Percentiles rank a stretch among this genome's conserved stretches.
These are phyloP conservation scores for Fonsecaea multimorphosa DNA, from an alignment of 2,329 filamentous ascomycete species.

Conservation along the genomic window DNA sequence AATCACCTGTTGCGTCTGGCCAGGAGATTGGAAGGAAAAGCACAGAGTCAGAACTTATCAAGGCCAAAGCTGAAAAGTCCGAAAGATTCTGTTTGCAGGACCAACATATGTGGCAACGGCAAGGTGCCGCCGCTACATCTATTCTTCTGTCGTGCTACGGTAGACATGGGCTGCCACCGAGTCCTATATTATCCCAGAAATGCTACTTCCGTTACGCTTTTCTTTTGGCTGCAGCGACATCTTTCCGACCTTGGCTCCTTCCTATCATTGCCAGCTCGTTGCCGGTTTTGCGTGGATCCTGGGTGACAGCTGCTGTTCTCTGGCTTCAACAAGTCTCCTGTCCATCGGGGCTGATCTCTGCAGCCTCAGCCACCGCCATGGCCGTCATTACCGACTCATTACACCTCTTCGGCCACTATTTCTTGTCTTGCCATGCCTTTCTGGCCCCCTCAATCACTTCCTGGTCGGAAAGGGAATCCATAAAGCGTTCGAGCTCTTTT, in stretches of 20 bases:
- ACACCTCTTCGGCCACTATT: neutral
- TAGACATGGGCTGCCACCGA: neutral
- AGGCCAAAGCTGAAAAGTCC: neutral
- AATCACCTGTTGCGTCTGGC: neutral
- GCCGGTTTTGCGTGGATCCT: neutral
- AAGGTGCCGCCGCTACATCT: neutral
- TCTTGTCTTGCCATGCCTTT: neutral
- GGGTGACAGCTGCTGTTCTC: neutral
- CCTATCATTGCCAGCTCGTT: neutral
- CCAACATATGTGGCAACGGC: neutral
- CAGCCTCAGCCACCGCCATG: neutral
- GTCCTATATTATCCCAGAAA: neutral
- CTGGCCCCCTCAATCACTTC: neutral
- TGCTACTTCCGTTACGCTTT: neutral
- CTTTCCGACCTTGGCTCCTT: neutral
- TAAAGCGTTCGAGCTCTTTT: neutral
- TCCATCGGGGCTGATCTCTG: neutral
- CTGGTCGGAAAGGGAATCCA: neutral
- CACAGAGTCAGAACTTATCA: neutral
- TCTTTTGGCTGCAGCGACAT: neutral
- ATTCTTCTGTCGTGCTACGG: too few relatives aligned
- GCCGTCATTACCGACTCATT: neutral
- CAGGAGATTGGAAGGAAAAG: neutral
- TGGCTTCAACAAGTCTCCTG: neutral
- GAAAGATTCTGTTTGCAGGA: too few relatives aligned